Percentiles rank a stretch among this genome's conserved stretches.
phyloP scores from a whole-genome alignment of 2,329 filamentous ascomycete genomes.

The Dothideomycetes sp. region DNA sequence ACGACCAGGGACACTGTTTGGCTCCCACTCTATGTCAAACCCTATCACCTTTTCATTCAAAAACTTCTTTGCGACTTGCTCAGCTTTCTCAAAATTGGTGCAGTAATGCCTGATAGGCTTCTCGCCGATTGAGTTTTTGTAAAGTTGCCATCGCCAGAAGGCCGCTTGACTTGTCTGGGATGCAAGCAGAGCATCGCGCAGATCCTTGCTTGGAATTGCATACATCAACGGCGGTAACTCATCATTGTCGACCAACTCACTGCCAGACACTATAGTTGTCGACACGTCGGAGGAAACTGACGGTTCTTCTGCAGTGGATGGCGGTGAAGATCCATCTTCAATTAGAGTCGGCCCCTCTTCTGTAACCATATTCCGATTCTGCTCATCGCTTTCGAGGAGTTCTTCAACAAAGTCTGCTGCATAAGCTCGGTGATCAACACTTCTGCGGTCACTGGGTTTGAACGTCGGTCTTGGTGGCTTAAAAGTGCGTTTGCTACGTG shows the following conservation, averaged over 20 bases:
- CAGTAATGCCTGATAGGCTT: conserved; percentile 71
- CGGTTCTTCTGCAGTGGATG: too few relatives aligned
- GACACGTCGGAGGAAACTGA: too few relatives aligned
- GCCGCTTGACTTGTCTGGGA: conserved; percentile 6
- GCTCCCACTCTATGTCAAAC: conserved; percentile 82
- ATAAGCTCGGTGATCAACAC: too few relatives aligned
- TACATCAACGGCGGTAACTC: not conserved
- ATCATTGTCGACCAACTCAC: too few relatives aligned
- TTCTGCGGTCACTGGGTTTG: conserved; percentile 1
- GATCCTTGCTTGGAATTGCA: conserved; percentile 8
- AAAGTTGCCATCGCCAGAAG: conserved; percentile 58
- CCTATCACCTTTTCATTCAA: conserved; percentile 62
- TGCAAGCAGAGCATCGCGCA: conserved; percentile 6
- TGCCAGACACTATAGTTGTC: too few relatives aligned
- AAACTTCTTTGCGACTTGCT: conserved; percentile 59
- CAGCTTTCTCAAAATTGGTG: conserved; percentile 55
- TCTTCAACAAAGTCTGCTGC: too few relatives aligned
- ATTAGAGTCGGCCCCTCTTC: too few relatives aligned
- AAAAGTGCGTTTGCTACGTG: conserved; percentile 3
- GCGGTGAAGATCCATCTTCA: too few relatives aligned
- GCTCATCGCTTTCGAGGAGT: too few relatives aligned
- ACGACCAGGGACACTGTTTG: conserved; percentile 25
- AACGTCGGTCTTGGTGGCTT: conserved; percentile 8
- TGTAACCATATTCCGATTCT: too few relatives aligned
- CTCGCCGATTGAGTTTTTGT: conserved; percentile 46